phyloP scores from a whole-genome alignment of 1,284 basidiomycete genomes.

The Ustilago esculenta region DNA sequence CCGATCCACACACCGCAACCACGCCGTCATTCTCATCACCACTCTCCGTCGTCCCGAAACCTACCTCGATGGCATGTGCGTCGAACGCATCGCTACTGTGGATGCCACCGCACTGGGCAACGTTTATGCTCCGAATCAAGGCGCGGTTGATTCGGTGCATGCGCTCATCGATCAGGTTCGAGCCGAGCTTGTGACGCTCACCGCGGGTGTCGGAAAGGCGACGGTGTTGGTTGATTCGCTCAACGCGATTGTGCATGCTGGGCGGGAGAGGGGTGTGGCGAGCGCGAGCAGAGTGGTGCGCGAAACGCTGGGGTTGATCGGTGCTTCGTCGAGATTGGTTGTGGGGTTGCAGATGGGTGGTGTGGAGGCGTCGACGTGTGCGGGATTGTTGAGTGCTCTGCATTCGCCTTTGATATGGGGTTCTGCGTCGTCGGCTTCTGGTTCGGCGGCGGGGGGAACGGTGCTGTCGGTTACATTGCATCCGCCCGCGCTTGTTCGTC shows the following conservation, averaged over 20 bases:
- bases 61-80: constrained; percentile 26
- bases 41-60: constrained; percentile 16
- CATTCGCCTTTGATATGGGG: constrained; percentile 49
- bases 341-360: constrained; percentile 42
- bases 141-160: constrained; percentile 4
- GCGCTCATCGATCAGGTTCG: constrained; percentile 13
- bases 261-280: constrained; percentile 4
- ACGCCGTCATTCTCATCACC: constrained; percentile 27
- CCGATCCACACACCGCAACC: constrained; percentile 20
- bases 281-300: constrained; percentile 24
- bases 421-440: neutral
- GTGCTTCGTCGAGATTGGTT: constrained; percentile 43
- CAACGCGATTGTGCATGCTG: constrained; percentile 36
- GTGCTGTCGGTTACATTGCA: constrained; percentile 34
- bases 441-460: constrained; percentile 20
- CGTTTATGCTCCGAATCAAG: constrained; percentile 5
- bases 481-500: constrained; percentile 35
- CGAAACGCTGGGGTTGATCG: constrained; percentile 13
- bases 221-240: constrained; percentile 56
- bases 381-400: constrained; percentile 27
- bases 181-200: neutral
- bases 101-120: constrained; percentile 31
- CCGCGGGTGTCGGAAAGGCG: constrained; percentile 13
- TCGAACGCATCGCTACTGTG: constrained; percentile 4
- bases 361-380: constrained; percentile 10